A percentile compares a stretch with the other conserved stretches of the same genome.
phyloP scores from a whole-genome alignment of 306 rosid species.

The Gastrolobium bilobum region DNA sequence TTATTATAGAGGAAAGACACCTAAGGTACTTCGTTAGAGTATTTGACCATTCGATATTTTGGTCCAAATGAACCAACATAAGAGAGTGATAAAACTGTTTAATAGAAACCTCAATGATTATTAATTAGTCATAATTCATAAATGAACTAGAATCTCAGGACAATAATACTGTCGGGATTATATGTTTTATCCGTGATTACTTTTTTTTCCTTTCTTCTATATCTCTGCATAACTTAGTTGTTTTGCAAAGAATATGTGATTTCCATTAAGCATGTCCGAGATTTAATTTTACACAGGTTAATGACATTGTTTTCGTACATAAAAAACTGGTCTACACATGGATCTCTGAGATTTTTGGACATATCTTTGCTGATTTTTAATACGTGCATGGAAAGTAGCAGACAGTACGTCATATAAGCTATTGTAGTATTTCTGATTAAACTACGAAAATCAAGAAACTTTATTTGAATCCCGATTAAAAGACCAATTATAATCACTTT shows the following conservation, averaged over 20 bases:
- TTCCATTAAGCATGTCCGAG: not conserved
- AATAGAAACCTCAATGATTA: not conserved
- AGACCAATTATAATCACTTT: too few species aligned
- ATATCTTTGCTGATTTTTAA: not conserved
- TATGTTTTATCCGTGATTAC: not conserved
- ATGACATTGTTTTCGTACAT: not conserved
- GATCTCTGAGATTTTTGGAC: not conserved
- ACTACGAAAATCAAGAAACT: not conserved
- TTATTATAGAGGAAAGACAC: not conserved
- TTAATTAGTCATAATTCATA: not conserved
- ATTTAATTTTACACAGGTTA: not conserved
- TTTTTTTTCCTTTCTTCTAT: not conserved
- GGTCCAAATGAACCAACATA: conserved; percentile 15
- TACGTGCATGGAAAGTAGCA: conserved; percentile 10
- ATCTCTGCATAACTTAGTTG: not conserved
- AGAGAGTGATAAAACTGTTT: not conserved
- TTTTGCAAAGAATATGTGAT: not conserved
- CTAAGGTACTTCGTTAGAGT: not conserved
- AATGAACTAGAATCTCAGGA: not conserved
- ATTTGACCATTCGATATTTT: conserved; percentile 14
- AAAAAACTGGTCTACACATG: not conserved
- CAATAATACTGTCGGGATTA: not conserved
- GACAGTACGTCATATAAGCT: not conserved
- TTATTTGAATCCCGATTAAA: not conserved
- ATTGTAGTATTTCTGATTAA: not conserved